phyloP scores from a whole-genome alignment of 2,329 filamentous ascomycete species.

The Colletotrichum lini region DNA sequence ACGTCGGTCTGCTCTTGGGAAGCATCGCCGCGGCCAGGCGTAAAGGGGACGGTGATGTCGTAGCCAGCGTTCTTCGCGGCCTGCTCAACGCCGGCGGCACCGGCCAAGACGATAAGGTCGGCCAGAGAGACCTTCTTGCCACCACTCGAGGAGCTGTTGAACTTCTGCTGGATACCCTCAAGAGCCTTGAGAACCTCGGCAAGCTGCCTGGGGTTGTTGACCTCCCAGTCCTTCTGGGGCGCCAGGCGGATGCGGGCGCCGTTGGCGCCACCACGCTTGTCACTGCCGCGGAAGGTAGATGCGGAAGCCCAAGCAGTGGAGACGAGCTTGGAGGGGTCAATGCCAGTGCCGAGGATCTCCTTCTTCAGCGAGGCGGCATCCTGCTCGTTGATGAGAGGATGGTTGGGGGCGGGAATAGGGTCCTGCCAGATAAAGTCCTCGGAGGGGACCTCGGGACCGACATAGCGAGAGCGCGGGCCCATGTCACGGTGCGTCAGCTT shows the following conservation, averaged over 20 bases:
- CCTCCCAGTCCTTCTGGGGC: conserved; percentile 80
- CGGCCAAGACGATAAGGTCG: conserved; percentile 82
- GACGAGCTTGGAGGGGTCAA: conserved; percentile 74
- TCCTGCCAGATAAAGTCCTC: conserved; percentile 84
- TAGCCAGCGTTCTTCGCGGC: conserved; percentile 66
- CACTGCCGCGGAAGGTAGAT: conserved; percentile 79
- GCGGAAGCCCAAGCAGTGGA: conserved; percentile 79
- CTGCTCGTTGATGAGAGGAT: conserved; percentile 70
- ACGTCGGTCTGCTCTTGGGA: conserved; percentile 80
- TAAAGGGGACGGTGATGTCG: conserved; percentile 76
- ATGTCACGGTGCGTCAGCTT: conserved; percentile 87
- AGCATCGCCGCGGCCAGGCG: conserved; percentile 80
- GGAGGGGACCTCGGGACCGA: conserved; percentile 80
- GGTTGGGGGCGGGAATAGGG: conserved; percentile 72
- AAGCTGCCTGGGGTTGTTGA: conserved; percentile 80
- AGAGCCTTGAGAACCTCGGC: conserved; percentile 72
- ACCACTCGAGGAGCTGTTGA: conserved; percentile 70
- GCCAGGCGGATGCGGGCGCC: conserved; percentile 82
- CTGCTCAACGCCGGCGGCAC: conserved; percentile 79
- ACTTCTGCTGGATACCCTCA: conserved; percentile 76
- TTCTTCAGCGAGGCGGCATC: conserved; percentile 77
- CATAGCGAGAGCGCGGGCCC: conserved; percentile 78
- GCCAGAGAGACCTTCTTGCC: conserved; percentile 82
- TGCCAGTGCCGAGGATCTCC: conserved; percentile 72
- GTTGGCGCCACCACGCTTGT: conserved; percentile 88